phyloP scores from a whole-genome alignment of 169 alveolate genomes.

The Plasmodium sp. region DNA sequence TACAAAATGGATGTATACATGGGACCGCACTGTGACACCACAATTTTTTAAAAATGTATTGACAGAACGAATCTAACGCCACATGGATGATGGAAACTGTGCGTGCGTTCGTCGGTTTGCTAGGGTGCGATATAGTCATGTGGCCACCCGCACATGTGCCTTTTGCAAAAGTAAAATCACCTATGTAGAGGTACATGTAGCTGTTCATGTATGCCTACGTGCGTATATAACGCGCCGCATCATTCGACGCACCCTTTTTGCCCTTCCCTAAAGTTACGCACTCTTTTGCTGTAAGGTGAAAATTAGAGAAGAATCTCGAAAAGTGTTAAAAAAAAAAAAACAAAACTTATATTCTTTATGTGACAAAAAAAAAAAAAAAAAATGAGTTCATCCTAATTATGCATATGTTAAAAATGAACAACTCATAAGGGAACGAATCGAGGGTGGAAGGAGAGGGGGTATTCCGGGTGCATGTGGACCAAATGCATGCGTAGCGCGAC shows the following conservation, averaged over 20 bases:
- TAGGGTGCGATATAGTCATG: neutral
- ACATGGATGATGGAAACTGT: neutral
- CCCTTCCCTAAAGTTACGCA: neutral
- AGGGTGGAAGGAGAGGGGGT: neutral
- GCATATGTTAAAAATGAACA: neutral
- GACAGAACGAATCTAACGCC: neutral
- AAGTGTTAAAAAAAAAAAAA: neutral
- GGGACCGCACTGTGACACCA: neutral
- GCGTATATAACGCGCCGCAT: neutral
- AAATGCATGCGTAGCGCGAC: neutral
- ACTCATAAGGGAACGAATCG: neutral
- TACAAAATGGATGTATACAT: neutral
- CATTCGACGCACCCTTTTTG: neutral
- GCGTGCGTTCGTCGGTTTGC: neutral
- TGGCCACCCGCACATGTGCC: neutral
- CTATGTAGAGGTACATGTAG: neutral
- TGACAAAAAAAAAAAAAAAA: neutral
- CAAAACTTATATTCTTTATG: neutral
- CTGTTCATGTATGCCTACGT: neutral
- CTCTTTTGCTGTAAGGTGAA: neutral
- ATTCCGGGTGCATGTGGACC: neutral
- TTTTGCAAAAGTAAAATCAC: neutral
- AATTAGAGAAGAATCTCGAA: neutral
- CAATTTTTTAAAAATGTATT: neutral
- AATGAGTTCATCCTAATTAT: neutral